phyloP scores from a whole-genome alignment of 2,329 filamentous ascomycete species.

The Rhynchosporium graminicola region DNA sequence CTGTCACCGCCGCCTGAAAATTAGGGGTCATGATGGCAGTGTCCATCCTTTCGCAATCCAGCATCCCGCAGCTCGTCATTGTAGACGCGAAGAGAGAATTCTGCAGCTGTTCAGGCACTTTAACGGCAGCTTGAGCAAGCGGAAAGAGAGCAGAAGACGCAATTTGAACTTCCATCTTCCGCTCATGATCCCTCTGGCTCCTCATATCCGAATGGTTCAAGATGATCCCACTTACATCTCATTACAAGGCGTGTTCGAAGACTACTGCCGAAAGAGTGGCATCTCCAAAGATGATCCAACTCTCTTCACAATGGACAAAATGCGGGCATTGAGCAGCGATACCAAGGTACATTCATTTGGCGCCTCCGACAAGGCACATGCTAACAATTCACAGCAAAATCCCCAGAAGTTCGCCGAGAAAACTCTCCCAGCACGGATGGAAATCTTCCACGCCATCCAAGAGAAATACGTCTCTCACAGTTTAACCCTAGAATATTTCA shows the following conservation, averaged over 20 bases:
- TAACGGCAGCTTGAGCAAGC: constrained; percentile 86
- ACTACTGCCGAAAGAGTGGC: constrained; percentile 84
- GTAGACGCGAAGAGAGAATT: constrained; percentile 90
- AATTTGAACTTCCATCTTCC: constrained; percentile 96
- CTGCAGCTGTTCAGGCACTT: constrained; percentile 96
- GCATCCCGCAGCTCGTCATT: constrained; percentile 89
- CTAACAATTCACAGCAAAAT: constrained; percentile 53
- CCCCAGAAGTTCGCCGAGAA: constrained; percentile 54
- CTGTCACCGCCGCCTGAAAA: constrained; percentile 90
- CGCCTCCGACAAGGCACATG: not conserved
- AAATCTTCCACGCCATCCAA: constrained; percentile 94
- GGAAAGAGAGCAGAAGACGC: constrained; percentile 90
- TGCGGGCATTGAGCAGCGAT: constrained; percentile 69
- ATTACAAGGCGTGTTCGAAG: constrained; percentile 92
- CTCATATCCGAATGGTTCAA: constrained; percentile 91
- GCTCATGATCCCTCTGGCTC: constrained; percentile 91
- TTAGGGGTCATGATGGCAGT: constrained; percentile 95
- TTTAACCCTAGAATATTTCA: constrained; percentile 86
- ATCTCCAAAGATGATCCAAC: constrained; percentile 95
- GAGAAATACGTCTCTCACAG: constrained; percentile 87
- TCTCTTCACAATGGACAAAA: constrained; percentile 92
- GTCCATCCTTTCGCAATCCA: constrained; percentile 97
- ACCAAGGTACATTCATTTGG: constrained; percentile 41
- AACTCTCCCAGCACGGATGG: constrained; percentile 71
- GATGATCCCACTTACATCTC: constrained; percentile 95